Base-by-base conservation (phyloP, 306 rosid species). In the Oemleria cerasiformis region DNA sequence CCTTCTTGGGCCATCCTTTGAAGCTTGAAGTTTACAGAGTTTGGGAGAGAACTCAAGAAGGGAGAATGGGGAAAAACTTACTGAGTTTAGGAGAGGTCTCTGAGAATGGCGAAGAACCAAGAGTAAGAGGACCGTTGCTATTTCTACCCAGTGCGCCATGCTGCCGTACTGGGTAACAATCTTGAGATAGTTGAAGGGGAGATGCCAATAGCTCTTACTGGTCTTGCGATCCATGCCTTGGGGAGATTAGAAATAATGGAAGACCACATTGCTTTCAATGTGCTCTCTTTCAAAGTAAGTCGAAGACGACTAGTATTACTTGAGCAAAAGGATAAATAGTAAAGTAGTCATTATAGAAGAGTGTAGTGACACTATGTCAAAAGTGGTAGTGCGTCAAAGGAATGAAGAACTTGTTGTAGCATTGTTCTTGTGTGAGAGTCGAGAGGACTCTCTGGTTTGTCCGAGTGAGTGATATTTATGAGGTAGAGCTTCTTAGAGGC, bases 401-500 rank as follows among this genome's bases (percentile, higher is more conserved):
- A 86, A 76, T 83, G 84, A 80, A 87, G 82, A 81, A 78, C 69
- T 56, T 81, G 81, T 73, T 83, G 86, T 80, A 86, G 49, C 59
- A 76, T 66, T 66, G 19, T 67, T 50, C 86, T 86, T 14, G 60
- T 81, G n/a, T 72, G 83, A 20, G 77, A 65, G 49, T 84, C 85
- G 38, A 93, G 91, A 55, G 98, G 96, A 57, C 73, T 87, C 75
- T 93, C 97, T 34, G 94, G 89, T 77, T 88, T 90, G 83, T 90
- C 98, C 14, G 94, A 87, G 82, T 88, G 86, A 80, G 72, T 48
- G 69, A 93, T 84, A 62, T 93, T 90, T 15, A 93, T 82, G 71
- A 93, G 88, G 79, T 93, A 91, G 70, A 93, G 96, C 81, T 88
- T 90, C 89, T 87, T 88, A 63, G 89, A 90, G 63, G 89, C 83